Conservation (phyloP, 352 stramenopile genomes). For the Pythium aquatile region DNA sequence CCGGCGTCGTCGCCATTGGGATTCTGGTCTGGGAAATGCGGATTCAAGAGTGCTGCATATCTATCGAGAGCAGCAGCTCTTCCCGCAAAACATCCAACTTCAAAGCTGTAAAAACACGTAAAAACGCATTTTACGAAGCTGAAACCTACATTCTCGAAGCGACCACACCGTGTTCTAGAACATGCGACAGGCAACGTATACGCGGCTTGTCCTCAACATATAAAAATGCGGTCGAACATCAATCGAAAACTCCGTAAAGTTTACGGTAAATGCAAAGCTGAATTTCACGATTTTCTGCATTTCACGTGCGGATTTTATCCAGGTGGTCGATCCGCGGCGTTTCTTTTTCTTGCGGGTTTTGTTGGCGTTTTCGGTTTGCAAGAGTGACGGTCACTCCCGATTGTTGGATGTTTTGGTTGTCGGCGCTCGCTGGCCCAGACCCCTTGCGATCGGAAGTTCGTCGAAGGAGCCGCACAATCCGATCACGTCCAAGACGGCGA, state of each 20-base stretch:
- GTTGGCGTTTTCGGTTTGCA: neutral
- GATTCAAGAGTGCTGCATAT: slow-evolving; percentile 17
- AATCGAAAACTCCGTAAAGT: neutral
- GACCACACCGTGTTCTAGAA: slow-evolving; percentile 26
- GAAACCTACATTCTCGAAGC: slow-evolving; percentile 20
- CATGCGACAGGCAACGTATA: slow-evolving; percentile 26
- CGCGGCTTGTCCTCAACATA: neutral
- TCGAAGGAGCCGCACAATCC: slow-evolving; percentile 13
- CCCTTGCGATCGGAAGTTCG: slow-evolving; percentile 17
- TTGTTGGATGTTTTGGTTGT: slow-evolving; percentile 13
- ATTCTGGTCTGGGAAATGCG: slow-evolving; percentile 4
- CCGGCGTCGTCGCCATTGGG: slow-evolving; percentile 25
- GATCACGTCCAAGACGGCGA: slow-evolving; percentile 15
- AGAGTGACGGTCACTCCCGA: slow-evolving; percentile 13
- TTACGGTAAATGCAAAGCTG: neutral
- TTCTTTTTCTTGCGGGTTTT: neutral
- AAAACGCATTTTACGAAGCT: slow-evolving; percentile 21
- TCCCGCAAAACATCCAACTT: slow-evolving; percentile 19
- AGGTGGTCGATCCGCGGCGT: neutral
- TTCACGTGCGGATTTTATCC: neutral
- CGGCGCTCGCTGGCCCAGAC: neutral
- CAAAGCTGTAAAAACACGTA: slow-evolving; percentile 29
- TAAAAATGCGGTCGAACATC: neutral
- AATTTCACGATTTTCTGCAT: neutral
- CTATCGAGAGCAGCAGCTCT: slow-evolving; percentile 1